Evolutionary conservation across 495 filamentous ascomycete genomes (phyloP), one percentile per base, ranked within the genome.

Genomic region (Daldinia grandis): DNA sequence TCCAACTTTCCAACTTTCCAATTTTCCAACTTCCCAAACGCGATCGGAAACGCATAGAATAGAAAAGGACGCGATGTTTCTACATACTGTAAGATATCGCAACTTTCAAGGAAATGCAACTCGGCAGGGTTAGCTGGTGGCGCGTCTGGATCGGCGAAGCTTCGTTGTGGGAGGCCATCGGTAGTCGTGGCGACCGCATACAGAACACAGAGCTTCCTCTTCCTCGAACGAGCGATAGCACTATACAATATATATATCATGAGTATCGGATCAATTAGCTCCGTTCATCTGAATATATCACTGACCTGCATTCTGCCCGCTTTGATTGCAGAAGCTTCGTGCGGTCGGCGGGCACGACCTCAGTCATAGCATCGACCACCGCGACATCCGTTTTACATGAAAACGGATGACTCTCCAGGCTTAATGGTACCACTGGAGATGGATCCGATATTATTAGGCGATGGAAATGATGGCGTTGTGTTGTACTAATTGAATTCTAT

Each of bases 201-300:
- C 73, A 97, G 86, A 82, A 93, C 91, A 73, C 87, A 89, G 76
- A 97, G 83, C 81, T 94, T 94, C 78, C 91, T 89, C 85, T 93
- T 92, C 76, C 92, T 90, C 82, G 90, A 91, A 81, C 79, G 81
- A 83, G 88, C 85, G 86, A 90, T 90, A 84, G 85, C 87, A 85
- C 92, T 94, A 78, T 61, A 12, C 72, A 76, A 69, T n/a, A 64
- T 66, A 54, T 47, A 76, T 69, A 84, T 79, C 73, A 73, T 84
- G 79, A 78, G 76, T 79, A 80, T 79, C 80, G 80, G 79, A 77
- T 73, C 77, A 78, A 50, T 75, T 67, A 68, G 80, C 78, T 77
- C 80, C 80, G 78, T 83, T 75, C 72, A 73, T 71, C 75, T n/a
- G 7, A 27, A 28, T 59, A 42, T 60, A 62, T 24, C 25, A 78